These are phyloP conservation scores for Salix brachista DNA, from an alignment of 345 rosid species.

Conservation along the genomic window DNA sequence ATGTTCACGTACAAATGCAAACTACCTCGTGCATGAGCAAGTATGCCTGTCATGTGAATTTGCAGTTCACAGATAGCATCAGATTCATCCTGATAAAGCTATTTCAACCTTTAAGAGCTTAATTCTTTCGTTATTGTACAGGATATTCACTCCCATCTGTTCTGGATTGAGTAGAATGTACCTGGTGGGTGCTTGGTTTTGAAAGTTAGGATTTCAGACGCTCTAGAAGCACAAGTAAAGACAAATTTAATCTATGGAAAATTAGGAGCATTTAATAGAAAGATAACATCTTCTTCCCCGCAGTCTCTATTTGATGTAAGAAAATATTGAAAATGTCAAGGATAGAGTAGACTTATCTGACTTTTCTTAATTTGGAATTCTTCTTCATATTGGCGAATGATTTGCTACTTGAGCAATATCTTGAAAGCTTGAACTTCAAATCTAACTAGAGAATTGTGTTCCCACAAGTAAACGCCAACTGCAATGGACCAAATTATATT, in stretches of 20 bases:
- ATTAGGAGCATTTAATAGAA: background rate
- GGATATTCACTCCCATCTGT: background rate
- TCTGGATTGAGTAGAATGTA: background rate
- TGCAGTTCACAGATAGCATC: background rate
- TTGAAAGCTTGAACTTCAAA: background rate
- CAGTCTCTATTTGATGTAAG: background rate
- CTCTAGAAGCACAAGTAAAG: background rate
- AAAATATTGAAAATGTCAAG: background rate
- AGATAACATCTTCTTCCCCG: background rate
- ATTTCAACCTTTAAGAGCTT: too few species aligned
- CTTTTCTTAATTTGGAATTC: background rate
- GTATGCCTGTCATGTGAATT: too few species aligned
- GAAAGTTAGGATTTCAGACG: background rate
- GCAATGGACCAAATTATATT: background rate
- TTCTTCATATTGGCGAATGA: background rate
- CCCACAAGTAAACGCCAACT: background rate
- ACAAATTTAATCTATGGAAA: background rate
- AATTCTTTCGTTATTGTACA: background rate
- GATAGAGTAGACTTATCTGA: background rate
- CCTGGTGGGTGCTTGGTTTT: background rate
- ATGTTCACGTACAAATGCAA: too few species aligned
- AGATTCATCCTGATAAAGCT: background rate
- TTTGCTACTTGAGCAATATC: background rate
- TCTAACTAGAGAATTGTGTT: background rate
- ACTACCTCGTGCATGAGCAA: too few species aligned